These are phyloP conservation scores for Xylaria arbuscula DNA, from an alignment of 2,329 filamentous ascomycete genomes.

Conservation along the genomic window DNA sequence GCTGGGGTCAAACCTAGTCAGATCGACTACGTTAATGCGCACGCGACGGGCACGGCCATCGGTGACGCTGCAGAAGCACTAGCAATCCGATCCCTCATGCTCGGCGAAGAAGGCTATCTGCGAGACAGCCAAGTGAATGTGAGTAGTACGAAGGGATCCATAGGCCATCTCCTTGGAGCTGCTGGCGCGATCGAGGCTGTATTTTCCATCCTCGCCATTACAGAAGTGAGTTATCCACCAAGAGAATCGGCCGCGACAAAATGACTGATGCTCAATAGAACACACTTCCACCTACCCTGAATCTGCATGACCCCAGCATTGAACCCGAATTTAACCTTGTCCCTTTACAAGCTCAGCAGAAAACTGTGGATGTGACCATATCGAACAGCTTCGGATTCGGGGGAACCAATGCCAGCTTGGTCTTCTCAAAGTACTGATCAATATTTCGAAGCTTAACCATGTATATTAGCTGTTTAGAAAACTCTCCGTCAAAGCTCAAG, in stretches of 20 bases:
- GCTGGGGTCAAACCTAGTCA: slow-evolving; percentile 74
- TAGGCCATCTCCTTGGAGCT: slow-evolving; percentile 91
- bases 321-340: slow-evolving; percentile 88
- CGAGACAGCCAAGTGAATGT: slow-evolving; percentile 76
- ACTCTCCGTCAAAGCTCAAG: neutral
- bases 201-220: slow-evolving; percentile 82
- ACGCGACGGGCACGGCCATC: slow-evolving; percentile 87
- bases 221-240: slow-evolving; percentile 69
- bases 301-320: slow-evolving; percentile 74
- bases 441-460: neutral
- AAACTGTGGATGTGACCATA: slow-evolving; percentile 76
- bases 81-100: slow-evolving; percentile 82
- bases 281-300: slow-evolving; percentile 85
- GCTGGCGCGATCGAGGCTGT: slow-evolving; percentile 91
- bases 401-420: slow-evolving; percentile 91
- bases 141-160: slow-evolving; percentile 92
- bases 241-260: neutral
- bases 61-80: slow-evolving; percentile 89
- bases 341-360: slow-evolving; percentile 75
- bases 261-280: slow-evolving; percentile 63
- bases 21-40: slow-evolving; percentile 94
- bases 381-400: slow-evolving; percentile 99
- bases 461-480: slow-evolving; percentile 21
- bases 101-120: slow-evolving; percentile 74
- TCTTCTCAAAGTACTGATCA: slow-evolving; percentile 65